These are phyloP conservation scores for Pseudozyma flocculosa DNA, from an alignment of 1,284 basidiomycete species.

Conservation along the genomic window DNA sequence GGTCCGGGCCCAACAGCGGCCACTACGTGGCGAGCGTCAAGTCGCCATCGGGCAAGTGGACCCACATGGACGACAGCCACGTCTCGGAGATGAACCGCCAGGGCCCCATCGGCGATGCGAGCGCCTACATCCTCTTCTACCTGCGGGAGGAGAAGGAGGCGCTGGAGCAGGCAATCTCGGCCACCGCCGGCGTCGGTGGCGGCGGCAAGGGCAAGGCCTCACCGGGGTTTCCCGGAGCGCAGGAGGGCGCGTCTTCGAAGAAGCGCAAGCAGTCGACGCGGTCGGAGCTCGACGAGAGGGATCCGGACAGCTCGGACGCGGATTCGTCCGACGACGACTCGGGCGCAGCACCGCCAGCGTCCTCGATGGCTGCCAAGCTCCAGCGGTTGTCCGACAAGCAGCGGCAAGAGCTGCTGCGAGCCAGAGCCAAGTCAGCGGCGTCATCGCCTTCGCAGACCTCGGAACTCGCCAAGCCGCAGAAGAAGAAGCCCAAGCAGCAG, in stretches of 20 bases:
- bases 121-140: slow-evolving; percentile 92
- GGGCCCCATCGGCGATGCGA: slow-evolving; percentile 65
- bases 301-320: slow-evolving; percentile 2
- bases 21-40: slow-evolving; percentile 92
- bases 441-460: too few relatives aligned
- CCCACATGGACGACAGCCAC: slow-evolving; percentile 89
- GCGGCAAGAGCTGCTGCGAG: too few relatives aligned
- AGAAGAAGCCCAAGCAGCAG: too few relatives aligned
- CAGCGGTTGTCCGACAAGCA: too few relatives aligned
- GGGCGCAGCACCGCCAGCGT: too few relatives aligned
- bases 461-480: too few relatives aligned
- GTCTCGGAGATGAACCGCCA: slow-evolving; percentile 61
- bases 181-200: slow-evolving; percentile 1
- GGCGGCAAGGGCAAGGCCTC: background rate
- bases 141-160: slow-evolving; percentile 64
- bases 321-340: slow-evolving; percentile 5
- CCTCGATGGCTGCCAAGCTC: too few relatives aligned
- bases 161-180: slow-evolving; percentile 21
- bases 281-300: slow-evolving; percentile 1
- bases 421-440: too few relatives aligned
- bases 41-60: slow-evolving; percentile 73
- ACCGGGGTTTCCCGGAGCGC: slow-evolving; percentile 1
- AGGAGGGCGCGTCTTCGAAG: slow-evolving; percentile 2
- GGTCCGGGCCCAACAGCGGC: slow-evolving; percentile 87
- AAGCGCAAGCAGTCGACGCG: slow-evolving; percentile 9